Evolutionary conservation across 2,329 filamentous ascomycete genomes (phyloP).

Genomic region (Aspergillus amoenus): DNA sequence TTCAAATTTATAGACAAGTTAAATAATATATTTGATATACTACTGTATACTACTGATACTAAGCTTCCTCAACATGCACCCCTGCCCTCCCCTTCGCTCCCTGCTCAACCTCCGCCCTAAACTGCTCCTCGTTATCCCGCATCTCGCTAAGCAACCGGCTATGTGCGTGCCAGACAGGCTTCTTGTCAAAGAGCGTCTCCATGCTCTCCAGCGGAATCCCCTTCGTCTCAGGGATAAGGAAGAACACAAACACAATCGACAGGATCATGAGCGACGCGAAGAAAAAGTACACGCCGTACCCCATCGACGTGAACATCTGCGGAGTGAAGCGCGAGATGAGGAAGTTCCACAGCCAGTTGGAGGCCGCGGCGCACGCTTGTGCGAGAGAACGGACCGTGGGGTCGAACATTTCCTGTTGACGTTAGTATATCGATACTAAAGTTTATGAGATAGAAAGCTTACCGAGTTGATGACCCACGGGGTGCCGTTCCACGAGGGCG

Average conservation of each 20-base stretch:
- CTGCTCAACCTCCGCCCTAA: slow-evolving; percentile 28
- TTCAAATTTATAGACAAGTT: neutral
- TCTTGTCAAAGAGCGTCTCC: slow-evolving; percentile 57
- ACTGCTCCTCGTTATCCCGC: slow-evolving; percentile 35
- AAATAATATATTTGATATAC: too few species aligned
- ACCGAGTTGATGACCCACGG: slow-evolving; percentile 72
- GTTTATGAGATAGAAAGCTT: slow-evolving; percentile 16
- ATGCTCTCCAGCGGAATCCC: slow-evolving; percentile 64
- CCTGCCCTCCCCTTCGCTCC: slow-evolving; percentile 10
- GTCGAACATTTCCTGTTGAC: slow-evolving; percentile 65
- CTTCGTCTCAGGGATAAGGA: slow-evolving; percentile 65
- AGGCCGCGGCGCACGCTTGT: slow-evolving; percentile 62
- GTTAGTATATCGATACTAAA: neutral
- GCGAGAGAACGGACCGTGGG: slow-evolving; percentile 68
- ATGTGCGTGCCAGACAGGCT: slow-evolving; percentile 39
- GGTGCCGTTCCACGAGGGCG: slow-evolving; percentile 70
- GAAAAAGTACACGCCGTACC: slow-evolving; percentile 66
- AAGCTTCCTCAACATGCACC: neutral
- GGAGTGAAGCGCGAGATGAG: slow-evolving; percentile 40
- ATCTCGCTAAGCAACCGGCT: slow-evolving; percentile 30
- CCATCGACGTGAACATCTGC: slow-evolving; percentile 44
- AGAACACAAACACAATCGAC: slow-evolving; percentile 58
- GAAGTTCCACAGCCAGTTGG: slow-evolving; percentile 42
- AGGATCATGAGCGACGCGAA: slow-evolving; percentile 63
- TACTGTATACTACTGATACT: too few species aligned